Conservation (phyloP, 768 basidiomycete species). For the Brasilioporus rufonigricans region DNA sequence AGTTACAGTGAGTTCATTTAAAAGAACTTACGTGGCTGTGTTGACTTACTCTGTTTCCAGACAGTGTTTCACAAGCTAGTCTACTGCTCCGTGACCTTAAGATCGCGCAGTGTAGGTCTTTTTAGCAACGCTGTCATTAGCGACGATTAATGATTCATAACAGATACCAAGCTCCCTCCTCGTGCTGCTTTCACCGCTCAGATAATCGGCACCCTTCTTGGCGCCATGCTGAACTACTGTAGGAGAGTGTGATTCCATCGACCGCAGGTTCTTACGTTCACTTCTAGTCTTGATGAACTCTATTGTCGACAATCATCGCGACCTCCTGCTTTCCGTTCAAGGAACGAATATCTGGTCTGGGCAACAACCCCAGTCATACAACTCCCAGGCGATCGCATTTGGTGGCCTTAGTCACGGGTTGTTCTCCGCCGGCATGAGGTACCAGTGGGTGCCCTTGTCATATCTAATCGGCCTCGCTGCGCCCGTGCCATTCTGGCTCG, state of each 20-base stretch:
- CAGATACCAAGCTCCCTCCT: conserved; percentile 56
- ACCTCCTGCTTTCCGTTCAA: conserved; percentile 51
- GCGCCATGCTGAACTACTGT: conserved; percentile 47
- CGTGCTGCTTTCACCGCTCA: conserved; percentile 63
- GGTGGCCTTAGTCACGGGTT: conserved; percentile 38
- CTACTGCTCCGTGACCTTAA: conserved; percentile 60
- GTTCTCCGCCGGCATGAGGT: conserved; percentile 30
- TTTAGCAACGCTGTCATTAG: conserved; percentile 13
- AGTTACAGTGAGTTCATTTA: conserved; percentile 40
- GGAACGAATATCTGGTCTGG: conserved; percentile 44
- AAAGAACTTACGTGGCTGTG: conserved; percentile 33
- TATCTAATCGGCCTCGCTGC: conserved; percentile 32
- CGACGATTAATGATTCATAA: conserved; percentile 32
- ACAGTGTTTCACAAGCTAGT: conserved; percentile 47
- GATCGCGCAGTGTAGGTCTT: conserved; percentile 28
- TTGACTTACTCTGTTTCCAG: conserved; percentile 34
- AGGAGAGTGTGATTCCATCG: not conserved
- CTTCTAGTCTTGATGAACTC: conserved; percentile 57
- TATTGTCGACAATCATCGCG: conserved; percentile 49
- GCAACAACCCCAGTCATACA: conserved; percentile 30
- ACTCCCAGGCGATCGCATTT: conserved; percentile 37
- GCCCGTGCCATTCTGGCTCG: conserved; percentile 42
- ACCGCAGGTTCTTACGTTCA: not conserved
- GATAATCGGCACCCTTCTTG: conserved; percentile 53
- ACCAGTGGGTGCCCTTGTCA: conserved; percentile 41